Percentiles rank a stretch among this genome's conserved stretches.
phyloP scores from a whole-genome alignment of 495 filamentous ascomycete genomes.

The Podospora pseudopauciseta region DNA sequence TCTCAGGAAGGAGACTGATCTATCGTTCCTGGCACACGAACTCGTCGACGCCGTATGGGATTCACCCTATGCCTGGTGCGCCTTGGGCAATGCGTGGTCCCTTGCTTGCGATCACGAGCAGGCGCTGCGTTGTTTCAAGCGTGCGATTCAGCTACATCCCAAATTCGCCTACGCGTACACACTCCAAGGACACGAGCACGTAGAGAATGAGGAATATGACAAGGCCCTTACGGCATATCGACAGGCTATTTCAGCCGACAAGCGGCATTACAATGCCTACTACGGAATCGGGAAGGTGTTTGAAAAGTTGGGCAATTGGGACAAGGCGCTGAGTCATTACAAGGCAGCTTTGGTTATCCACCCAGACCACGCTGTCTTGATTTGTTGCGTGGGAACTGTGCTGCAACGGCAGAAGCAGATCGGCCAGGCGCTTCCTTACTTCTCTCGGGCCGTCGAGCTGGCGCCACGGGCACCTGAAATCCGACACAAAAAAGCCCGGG shows the following conservation, averaged over 20 bases:
- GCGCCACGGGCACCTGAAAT: constrained; percentile 78
- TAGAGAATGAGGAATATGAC: constrained; percentile 96
- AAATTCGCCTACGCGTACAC: constrained; percentile 95
- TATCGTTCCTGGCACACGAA: constrained; percentile 89
- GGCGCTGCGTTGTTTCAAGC: constrained; percentile 90
- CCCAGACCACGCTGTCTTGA: constrained; percentile 82
- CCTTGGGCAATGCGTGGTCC: constrained; percentile 90
- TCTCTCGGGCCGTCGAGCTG: constrained; percentile 71
- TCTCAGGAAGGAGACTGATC: constrained; percentile 82
- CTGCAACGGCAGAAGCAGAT: constrained; percentile 82
- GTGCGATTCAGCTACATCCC: constrained; percentile 84
- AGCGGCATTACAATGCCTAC: constrained; percentile 93
- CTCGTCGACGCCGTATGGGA: constrained; percentile 79
- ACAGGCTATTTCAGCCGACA: constrained; percentile 75
- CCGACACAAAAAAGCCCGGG: constrained; percentile 87
- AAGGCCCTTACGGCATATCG: constrained; percentile 85
- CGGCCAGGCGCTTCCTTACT: constrained; percentile 71
- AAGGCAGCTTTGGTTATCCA: constrained; percentile 80
- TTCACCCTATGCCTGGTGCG: constrained; percentile 94
- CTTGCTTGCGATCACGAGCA: constrained; percentile 94
- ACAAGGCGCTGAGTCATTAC: constrained; percentile 88
- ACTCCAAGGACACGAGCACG: constrained; percentile 91
- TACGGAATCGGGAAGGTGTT: constrained; percentile 92
- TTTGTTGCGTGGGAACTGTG: constrained; percentile 86
- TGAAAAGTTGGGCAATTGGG: constrained; percentile 90